Evolutionary conservation across 306 rosid genomes (phyloP), one percentile per base, ranked within the genome.

Genomic region (Dryas octopetala): DNA sequence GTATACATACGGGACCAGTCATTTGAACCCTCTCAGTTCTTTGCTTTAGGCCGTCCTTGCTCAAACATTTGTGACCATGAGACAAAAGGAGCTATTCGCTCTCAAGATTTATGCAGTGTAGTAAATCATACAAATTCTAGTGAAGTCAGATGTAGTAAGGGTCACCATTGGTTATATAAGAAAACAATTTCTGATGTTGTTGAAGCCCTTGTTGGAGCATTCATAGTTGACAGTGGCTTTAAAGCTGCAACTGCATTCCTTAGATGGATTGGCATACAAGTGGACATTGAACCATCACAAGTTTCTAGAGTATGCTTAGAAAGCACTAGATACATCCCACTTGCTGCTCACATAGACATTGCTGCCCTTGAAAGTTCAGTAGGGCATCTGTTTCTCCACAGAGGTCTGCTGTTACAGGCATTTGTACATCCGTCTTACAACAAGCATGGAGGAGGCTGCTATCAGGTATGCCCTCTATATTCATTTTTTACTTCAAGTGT

Each of bases 141-240:
- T 68, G 83, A 75, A 64, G 60, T 73, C 78, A 86, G 78, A 70
- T 95, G 98, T 87, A 86, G 88, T 78, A 89, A 86, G 87, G 86
- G 89, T 81, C 98, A 95, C 79, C 96, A 90, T 81, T 95, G 98
- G 98, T 81, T 95, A 62, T 84, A 86, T 26, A 84, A 85, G 76
- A 90, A 90, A 87, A 90, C 96, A 68, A 69, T 90, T 75, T 81
- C 97, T 50, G 98, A 95, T 88, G 97, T 85, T 72, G 89, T 95
- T 83, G 98, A 95, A 86, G 93, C 97, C 85, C 93, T 95, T 78
- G 80, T 91, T 12, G 98, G 98, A 76, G 97, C 98, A 62, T 91
- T 95, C 76, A 62, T 95, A 77, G 97, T 95, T 55, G 98, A 91
- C 73, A 88, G 98, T 74, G 98, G 98, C 83, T 95, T 95, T 83